Base-by-base conservation (phyloP, 139 green algal species). In the Chlorella ohadii region DNA sequence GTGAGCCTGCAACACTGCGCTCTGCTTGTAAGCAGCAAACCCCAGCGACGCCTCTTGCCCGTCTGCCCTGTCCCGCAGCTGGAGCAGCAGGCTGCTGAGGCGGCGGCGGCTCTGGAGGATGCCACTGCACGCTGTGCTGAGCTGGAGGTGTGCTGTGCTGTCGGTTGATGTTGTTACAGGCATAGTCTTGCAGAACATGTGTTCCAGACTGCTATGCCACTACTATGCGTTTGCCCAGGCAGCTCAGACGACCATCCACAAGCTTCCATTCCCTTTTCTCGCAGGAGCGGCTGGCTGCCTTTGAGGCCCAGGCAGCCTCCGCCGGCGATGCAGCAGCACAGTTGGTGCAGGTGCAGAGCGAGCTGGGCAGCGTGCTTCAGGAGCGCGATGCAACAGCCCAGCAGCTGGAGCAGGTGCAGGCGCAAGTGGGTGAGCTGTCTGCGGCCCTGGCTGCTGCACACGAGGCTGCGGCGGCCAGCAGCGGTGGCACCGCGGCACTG, bases 31-130 rank as follows among this genome's bases (percentile, higher is more conserved):
- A n/a, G n/a, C n/a, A n/a, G n/a, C n/a, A n/a, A n/a, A n/a, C n/a
- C n/a, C n/a, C 11, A 22, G 12, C 51, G 15, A 4, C 66, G 17
- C 66, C 0, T 51, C 4, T n/a, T 31, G 20, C 55, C 74, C 1
- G 33, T 34, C 51, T n/a, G n/a, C 51, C 17, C 22, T 12, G 2
- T 27, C 17, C 19, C 57, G 68, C 68, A 77, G 81, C 57, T 73
- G 41, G 64, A 86, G 44, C 81, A 78, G 81, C 81, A 67, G 67
- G 16, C 65, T 23, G n/a, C 23, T 17, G 64, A 76, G 78, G 19
- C 36, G 41, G 19, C 39, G 1, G 23, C 27, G 25, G 59, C 57
- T 33, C 74, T 80, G 59, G 36, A 72, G 36, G 74, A 28, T 22
- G 74, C 55, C 20, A 33, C 55, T 11, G 47, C 47, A 17, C 73